phyloP scores from a whole-genome alignment of 2,329 filamentous ascomycete species.

The Sporothrix pseudoabietina region DNA sequence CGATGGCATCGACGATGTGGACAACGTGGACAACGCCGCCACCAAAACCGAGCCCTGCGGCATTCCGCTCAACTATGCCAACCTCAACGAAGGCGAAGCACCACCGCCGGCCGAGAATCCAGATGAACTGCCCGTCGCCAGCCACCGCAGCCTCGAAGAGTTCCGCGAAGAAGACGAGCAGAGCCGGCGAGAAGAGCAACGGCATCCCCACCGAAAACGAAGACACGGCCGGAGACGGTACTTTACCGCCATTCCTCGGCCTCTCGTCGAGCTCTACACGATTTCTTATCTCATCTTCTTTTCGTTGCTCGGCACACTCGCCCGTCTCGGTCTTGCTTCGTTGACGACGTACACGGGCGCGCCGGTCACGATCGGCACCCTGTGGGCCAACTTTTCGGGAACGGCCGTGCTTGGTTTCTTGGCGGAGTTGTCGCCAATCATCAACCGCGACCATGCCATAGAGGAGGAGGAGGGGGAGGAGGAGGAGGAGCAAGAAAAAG shows the following conservation, averaged over 20 bases:
- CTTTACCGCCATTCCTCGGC: conserved; percentile 48
- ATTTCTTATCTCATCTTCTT: conserved; percentile 84
- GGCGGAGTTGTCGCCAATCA: conserved; percentile 33
- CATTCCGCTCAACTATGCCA: conserved; percentile 45
- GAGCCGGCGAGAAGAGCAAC: conserved; percentile 29
- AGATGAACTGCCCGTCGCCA: conserved; percentile 43
- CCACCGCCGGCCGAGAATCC: conserved; percentile 50
- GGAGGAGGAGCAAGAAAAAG: conserved; percentile 46
- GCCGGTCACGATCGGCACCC: conserved; percentile 70
- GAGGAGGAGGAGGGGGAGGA: conserved; percentile 65
- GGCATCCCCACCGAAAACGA: background rate
- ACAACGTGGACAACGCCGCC: background rate
- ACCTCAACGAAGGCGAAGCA: conserved; percentile 47
- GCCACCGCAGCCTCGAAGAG: conserved; percentile 47
- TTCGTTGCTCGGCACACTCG: conserved; percentile 79
- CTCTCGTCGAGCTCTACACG: conserved; percentile 66
- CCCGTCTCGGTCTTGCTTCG: conserved; percentile 76
- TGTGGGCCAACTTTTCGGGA: conserved; percentile 89
- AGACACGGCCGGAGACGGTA: background rate
- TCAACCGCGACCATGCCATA: conserved; percentile 19
- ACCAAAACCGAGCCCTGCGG: conserved; percentile 38
- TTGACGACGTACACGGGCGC: conserved; percentile 78
- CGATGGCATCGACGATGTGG: background rate
- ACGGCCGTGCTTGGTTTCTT: conserved; percentile 85
- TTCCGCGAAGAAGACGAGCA: conserved; percentile 39